Evolutionary conservation across 2,329 filamentous ascomycete species (phyloP).

Genomic region (Phialemonium atrogriseum): DNA sequence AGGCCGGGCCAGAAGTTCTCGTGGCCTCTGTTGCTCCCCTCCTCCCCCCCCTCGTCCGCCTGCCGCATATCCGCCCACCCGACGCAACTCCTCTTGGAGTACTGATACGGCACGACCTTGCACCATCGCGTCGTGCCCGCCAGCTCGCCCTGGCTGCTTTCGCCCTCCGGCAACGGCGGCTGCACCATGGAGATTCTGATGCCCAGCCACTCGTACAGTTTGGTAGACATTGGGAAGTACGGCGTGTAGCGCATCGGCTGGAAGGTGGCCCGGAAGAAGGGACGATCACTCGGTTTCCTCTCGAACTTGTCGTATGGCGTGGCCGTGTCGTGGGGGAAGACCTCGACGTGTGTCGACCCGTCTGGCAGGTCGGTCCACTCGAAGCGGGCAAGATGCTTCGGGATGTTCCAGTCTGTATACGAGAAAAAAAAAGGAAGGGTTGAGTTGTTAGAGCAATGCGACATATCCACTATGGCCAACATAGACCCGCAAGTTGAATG

Average conservation of each 20-base stretch:
- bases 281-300: slow-evolving; percentile 20
- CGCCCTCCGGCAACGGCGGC: slow-evolving; percentile 36
- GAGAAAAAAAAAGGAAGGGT: slow-evolving; percentile 1
- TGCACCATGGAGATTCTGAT: slow-evolving; percentile 35
- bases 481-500: no score
- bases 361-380: slow-evolving; percentile 30
- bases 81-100: slow-evolving; percentile 22
- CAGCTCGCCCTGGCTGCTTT: slow-evolving; percentile 30
- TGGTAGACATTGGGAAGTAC: slow-evolving; percentile 32
- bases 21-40: slow-evolving; percentile 5
- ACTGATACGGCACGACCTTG: slow-evolving; percentile 22
- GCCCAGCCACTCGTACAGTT: slow-evolving; percentile 29
- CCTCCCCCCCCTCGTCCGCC: slow-evolving; percentile 17
- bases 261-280: slow-evolving; percentile 39
- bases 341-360: slow-evolving; percentile 29
- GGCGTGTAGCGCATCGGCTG: slow-evolving; percentile 32
- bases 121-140: slow-evolving; percentile 39
- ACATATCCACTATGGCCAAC: no score
- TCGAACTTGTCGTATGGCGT: slow-evolving; percentile 20
- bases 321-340: slow-evolving; percentile 34
- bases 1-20: slow-evolving; percentile 23
- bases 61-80: slow-evolving; percentile 40
- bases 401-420: slow-evolving; percentile 43
- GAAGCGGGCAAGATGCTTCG: slow-evolving; percentile 46
- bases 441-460: no score